phyloP scores from a whole-genome alignment of 2,329 filamentous ascomycete genomes.

The Triangularia verruculosa region DNA sequence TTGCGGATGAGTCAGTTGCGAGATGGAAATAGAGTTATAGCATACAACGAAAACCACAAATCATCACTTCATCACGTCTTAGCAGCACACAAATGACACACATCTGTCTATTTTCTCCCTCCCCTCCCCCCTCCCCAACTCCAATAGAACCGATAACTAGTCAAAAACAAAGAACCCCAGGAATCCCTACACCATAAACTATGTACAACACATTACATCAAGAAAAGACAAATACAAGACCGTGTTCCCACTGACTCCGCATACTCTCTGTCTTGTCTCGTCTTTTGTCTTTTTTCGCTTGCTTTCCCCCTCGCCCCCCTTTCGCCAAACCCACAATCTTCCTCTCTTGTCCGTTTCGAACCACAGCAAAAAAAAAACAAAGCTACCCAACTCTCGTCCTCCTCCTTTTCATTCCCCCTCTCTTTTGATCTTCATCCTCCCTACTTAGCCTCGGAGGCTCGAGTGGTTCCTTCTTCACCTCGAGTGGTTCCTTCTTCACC shows the following conservation, averaged over 20 bases:
- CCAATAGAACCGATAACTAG: not conserved
- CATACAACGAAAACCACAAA: no score
- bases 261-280: not conserved
- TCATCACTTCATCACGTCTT: not conserved
- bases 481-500: not conserved
- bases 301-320: not conserved
- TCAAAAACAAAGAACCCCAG: not conserved
- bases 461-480: not conserved
- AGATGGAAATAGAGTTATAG: no score
- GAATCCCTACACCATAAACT: not conserved
- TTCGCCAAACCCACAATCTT: not conserved
- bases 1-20: no score
- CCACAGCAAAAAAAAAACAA: not conserved
- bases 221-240: not conserved
- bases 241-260: not conserved
- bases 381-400: not conserved
- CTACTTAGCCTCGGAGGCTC: not conserved
- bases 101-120: not conserved
- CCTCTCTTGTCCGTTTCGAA: not conserved
- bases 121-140: not conserved
- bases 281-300: not conserved
- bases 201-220: not conserved
- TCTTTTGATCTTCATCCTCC: not conserved
- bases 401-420: not conserved
- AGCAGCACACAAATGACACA: not conserved